Evolutionary conservation across 2,329 filamentous ascomycete genomes (phyloP).

Genomic region (Xylariaceae sp.): DNA sequence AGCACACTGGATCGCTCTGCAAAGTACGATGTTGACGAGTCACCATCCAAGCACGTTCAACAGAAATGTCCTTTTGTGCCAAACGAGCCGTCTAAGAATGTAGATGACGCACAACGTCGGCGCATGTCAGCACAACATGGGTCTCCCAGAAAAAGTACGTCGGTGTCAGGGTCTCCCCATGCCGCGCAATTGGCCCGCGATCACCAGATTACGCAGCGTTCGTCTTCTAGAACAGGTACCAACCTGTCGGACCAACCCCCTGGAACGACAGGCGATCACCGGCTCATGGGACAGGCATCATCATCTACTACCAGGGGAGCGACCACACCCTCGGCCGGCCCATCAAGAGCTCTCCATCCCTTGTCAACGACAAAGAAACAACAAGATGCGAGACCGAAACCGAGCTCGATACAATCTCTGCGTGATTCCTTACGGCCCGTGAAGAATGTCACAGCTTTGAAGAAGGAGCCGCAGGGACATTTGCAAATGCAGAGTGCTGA

Average conservation of each 20-base stretch:
- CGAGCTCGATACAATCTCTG: slow-evolving; percentile 13
- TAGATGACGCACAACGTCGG: not conserved
- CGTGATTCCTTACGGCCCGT: slow-evolving; percentile 16
- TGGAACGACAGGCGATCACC: slow-evolving; percentile 6
- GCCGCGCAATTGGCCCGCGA: no score
- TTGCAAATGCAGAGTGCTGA: slow-evolving; percentile 12
- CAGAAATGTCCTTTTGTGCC: not conserved
- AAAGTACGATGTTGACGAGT: slow-evolving; percentile 6
- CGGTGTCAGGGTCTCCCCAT: no score
- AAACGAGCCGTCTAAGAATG: not conserved
- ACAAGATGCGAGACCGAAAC: not conserved
- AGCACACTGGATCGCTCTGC: not conserved
- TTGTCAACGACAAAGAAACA: no score
- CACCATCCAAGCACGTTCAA: not conserved
- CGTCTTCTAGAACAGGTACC: no score
- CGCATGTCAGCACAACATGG: not conserved
- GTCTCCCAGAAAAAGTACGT: no score
- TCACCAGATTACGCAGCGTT: no score
- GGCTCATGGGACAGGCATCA: not conserved
- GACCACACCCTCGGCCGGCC: no score
- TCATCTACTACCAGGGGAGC: no score
- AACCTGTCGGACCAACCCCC: not conserved
- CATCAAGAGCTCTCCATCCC: no score
- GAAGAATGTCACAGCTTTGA: slow-evolving; percentile 13
- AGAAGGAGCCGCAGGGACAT: slow-evolving; percentile 15